These are phyloP conservation scores for Alnus rubra DNA, from an alignment of 306 rosid species.

Conservation along the genomic window DNA sequence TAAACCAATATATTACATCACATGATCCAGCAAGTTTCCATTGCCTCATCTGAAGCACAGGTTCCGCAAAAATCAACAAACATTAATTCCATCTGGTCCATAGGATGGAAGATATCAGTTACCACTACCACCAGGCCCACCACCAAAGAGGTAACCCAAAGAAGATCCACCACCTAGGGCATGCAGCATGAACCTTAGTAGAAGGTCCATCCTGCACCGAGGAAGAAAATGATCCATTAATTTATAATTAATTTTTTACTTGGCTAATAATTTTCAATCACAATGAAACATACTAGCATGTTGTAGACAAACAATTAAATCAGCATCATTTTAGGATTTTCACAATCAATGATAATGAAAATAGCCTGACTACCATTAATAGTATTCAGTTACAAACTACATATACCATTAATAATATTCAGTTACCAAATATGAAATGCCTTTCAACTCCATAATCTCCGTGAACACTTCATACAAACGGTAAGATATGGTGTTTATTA, in stretches of 20 bases:
- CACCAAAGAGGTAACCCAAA: conserved; percentile 86
- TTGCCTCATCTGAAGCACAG: conserved; percentile 33
- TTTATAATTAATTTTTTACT: background rate
- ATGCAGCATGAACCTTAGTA: conserved; percentile 96
- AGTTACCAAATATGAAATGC: background rate
- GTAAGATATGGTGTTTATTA: too few relatives aligned
- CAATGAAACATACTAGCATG: too few relatives aligned
- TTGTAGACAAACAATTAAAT: too few relatives aligned
- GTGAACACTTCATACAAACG: background rate
- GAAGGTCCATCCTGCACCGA: conserved; percentile 91
- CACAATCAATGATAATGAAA: too few relatives aligned
- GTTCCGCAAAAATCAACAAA: conserved; percentile 35
- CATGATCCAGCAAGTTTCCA: conserved; percentile 45
- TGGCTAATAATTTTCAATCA: background rate
- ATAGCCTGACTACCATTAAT: too few relatives aligned
- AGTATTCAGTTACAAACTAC: too few relatives aligned
- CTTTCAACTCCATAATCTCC: conserved; percentile 1
- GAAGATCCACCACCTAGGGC: conserved; percentile 98
- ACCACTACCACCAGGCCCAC: conserved; percentile 56
- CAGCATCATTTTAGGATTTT: too few relatives aligned
- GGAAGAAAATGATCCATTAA: conserved; percentile 8
- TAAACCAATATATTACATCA: conserved; percentile 64
- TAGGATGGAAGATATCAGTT: conserved; percentile 43
- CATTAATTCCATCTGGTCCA: conserved; percentile 8
- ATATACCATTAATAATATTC: background rate